These are phyloP conservation scores for Aureobasidium leucospermi DNA, from an alignment of 2,329 filamentous ascomycete species.

Conservation along the genomic window DNA sequence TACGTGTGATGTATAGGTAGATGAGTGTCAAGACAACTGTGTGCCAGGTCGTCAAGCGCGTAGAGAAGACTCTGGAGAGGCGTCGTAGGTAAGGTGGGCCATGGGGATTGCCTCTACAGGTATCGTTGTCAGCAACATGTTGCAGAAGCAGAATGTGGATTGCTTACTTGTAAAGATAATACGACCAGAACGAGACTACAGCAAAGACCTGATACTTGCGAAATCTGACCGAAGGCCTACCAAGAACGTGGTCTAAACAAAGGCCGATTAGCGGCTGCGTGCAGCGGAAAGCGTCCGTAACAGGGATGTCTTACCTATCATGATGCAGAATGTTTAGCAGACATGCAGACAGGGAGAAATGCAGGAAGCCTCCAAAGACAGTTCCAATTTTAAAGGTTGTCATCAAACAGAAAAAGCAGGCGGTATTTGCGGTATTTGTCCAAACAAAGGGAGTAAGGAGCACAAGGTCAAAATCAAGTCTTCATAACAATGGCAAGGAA, in stretches of 20 bases:
- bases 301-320: slow-evolving; percentile 4
- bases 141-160: slow-evolving; percentile 16
- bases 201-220: slow-evolving; percentile 86
- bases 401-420: background rate
- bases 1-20: slow-evolving; percentile 83
- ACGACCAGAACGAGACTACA: slow-evolving; percentile 84
- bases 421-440: background rate
- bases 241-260: slow-evolving; percentile 72
- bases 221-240: slow-evolving; percentile 83
- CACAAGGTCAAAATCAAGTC: slow-evolving; percentile 1
- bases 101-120: slow-evolving; percentile 68
- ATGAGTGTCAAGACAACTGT: slow-evolving; percentile 79
- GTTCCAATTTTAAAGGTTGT: background rate
- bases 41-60: slow-evolving; percentile 78
- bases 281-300: background rate
- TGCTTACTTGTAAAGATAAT: slow-evolving; percentile 67
- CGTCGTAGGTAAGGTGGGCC: slow-evolving; percentile 70
- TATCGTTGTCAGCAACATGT: slow-evolving; percentile 17
- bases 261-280: background rate
- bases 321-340: background rate
- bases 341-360: background rate
- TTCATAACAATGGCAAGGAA: background rate
- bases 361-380: background rate
- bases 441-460: background rate
- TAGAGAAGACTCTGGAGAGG: slow-evolving; percentile 64